A percentile compares a stretch with the other conserved stretches of the same genome.
These are phyloP conservation scores for Phytophthora constricta DNA, from an alignment of 352 stramenopile species.

Conservation along the genomic window DNA sequence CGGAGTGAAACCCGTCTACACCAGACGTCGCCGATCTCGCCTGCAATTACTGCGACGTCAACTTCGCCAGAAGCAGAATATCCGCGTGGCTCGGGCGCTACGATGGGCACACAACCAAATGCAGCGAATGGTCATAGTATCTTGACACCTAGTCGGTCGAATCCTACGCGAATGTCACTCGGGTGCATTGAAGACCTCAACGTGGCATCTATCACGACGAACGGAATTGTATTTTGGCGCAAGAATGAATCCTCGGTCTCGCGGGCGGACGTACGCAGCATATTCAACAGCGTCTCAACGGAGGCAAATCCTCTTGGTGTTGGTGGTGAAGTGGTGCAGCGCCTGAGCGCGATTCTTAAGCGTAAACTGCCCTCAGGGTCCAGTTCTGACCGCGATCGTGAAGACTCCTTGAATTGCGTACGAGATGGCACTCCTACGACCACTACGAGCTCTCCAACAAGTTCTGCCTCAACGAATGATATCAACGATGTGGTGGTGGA, in stretches of 20 bases:
- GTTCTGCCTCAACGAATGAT: slow-evolving; percentile 34
- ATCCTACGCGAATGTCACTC: slow-evolving; percentile 46
- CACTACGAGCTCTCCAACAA: slow-evolving; percentile 19
- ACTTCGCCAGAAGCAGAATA: slow-evolving; percentile 37
- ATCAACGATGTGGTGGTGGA: slow-evolving; percentile 35
- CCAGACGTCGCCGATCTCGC: slow-evolving; percentile 30
- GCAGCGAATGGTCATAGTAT: neutral
- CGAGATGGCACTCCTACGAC: slow-evolving; percentile 36
- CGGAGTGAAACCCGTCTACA: slow-evolving; percentile 19
- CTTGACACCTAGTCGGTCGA: slow-evolving; percentile 9
- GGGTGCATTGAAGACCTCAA: slow-evolving; percentile 65
- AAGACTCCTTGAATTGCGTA: slow-evolving; percentile 35
- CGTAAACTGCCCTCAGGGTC: slow-evolving; percentile 27
- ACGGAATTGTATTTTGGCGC: slow-evolving; percentile 70
- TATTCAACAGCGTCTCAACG: slow-evolving; percentile 47
- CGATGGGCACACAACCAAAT: too few relatives aligned
- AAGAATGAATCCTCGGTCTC: slow-evolving; percentile 55
- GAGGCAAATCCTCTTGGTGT: slow-evolving; percentile 60
- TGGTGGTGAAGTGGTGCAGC: slow-evolving; percentile 62
- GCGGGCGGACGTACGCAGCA: slow-evolving; percentile 36
- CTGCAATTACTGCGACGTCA: slow-evolving; percentile 21
- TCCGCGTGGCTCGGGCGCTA: slow-evolving; percentile 3
- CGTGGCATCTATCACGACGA: slow-evolving; percentile 65
- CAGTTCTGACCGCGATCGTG: slow-evolving; percentile 22
- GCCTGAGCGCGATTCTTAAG: slow-evolving; percentile 56